Percentiles rank a stretch among this genome's conserved stretches.
Evolutionary conservation across 108 stramenopile genomes (phyloP).

Genomic region (Cylindrotheca closterium): DNA sequence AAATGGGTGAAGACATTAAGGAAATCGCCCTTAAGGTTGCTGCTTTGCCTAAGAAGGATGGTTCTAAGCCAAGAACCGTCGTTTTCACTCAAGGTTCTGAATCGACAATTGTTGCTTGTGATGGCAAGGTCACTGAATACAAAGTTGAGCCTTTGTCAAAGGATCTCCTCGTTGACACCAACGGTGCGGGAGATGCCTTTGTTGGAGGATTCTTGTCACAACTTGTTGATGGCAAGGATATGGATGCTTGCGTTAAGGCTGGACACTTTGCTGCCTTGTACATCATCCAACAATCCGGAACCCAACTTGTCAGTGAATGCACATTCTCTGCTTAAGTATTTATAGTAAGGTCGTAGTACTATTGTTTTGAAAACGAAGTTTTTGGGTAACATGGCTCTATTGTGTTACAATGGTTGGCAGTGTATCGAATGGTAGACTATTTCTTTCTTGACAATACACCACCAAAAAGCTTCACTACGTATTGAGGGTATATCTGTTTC

Average conservation of each 20-base stretch:
- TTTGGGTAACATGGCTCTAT: too few species aligned
- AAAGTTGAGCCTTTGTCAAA: conserved; percentile 82
- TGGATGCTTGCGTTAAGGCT: conserved; percentile 93
- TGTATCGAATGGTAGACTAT: too few species aligned
- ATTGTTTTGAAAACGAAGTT: too few species aligned
- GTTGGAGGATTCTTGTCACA: conserved; percentile 97
- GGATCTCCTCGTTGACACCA: conserved; percentile 96
- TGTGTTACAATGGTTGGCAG: too few species aligned
- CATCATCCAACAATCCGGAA: conserved; percentile 97
- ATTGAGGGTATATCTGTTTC: too few species aligned
- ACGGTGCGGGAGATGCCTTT: conserved; percentile 99
- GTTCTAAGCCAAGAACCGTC: conserved; percentile 80
- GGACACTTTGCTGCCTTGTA: conserved; percentile 95
- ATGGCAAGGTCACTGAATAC: conserved; percentile 89
- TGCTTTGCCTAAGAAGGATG: conserved; percentile 87
- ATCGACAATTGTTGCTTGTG: conserved; percentile 91
- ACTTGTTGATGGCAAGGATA: conserved; percentile 67
- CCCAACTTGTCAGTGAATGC: conserved; percentile 58
- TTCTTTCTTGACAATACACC: too few species aligned
- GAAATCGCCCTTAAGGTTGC: conserved; percentile 90
- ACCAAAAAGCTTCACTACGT: too few species aligned
- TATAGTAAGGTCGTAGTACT: too few species aligned
- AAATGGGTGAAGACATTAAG: conserved; percentile 87
- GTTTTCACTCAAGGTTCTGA: conserved; percentile 97
- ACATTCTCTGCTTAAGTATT: conserved; percentile 6